Evolutionary conservation across 1,139 yeast genomes (phyloP), one percentile per base, ranked within the genome.

Genomic region (Meyerozyma athensensis): DNA sequence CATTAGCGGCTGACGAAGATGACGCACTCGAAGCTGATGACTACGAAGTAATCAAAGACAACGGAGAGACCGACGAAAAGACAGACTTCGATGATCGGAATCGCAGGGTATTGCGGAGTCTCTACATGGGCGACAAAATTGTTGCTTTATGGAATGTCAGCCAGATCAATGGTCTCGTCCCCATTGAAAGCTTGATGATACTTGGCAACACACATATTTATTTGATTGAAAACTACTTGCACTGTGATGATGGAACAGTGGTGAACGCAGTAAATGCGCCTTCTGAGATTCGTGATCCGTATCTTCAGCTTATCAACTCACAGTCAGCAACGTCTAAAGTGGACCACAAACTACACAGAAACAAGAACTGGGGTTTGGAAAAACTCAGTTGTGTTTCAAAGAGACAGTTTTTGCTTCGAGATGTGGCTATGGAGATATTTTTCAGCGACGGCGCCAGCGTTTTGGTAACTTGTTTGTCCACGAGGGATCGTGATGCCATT

Each of bases 361-460:
- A 72, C 2, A 69, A 69, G 43, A 61, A 65, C 19, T 82, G 89
- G 87, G 69, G 74, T 22, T 53, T 81, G 22, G 65, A 67, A 5
- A 74, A 72, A 33, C 55, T 86, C 24, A 73, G 79, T 3, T 76
- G 83, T 7, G 74, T 82, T 18, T 79, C 86, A 4, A 84, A 81
- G 47, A 63, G 95, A 35, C 87, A 83, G 34, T 86, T 86, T 49
- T 56, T 86, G 18, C 64, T 86, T 16, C 61, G 95, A 39, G 94
- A 86, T 55, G 84, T 82, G 37, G 95, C 90, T 0, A 53, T 86
- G 31, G 96, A 86, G 50, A 61, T 86, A 54, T 80, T 85, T 47
- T 84, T 85, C 55, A 71, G 72, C 21, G 81, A 82, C 55, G 95
- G 94, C 0, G 75, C 81, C 3, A 80, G 85, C 46, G 68, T 80